Conservation (phyloP, 768 basidiomycete genomes). For the Trametes punicea region DNA sequence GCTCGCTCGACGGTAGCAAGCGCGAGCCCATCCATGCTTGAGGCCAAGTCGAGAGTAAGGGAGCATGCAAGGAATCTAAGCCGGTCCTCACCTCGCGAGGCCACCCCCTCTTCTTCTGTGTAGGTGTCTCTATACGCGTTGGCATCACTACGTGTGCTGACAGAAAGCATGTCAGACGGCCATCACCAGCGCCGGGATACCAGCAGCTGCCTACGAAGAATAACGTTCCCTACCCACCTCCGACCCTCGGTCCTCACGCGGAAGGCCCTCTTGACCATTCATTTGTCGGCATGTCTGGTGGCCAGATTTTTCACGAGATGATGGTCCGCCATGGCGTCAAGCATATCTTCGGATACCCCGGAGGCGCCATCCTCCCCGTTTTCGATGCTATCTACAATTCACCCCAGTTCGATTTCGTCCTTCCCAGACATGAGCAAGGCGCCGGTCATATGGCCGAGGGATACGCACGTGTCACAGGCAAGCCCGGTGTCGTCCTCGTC, state of each 20-base stretch:
- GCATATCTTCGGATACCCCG: conserved; percentile 97
- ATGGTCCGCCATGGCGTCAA: conserved; percentile 96
- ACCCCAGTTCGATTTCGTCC: conserved; percentile 89
- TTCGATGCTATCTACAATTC: conserved; percentile 99
- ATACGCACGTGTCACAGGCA: conserved; percentile 95
- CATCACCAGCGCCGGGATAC: conserved; percentile 55
- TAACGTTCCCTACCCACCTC: conserved; percentile 36
- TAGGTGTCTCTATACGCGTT: conserved; percentile 34
- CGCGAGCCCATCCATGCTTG: conserved; percentile 52
- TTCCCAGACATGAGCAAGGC: conserved; percentile 96
- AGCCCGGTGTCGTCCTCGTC: conserved; percentile 96
- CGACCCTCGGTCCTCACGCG: conserved; percentile 36
- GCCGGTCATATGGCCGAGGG: conserved; percentile 99
- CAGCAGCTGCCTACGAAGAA: conserved; percentile 46
- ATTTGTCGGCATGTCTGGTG: conserved; percentile 93
- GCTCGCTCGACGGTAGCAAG: conserved; percentile 47
- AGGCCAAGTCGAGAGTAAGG: conserved; percentile 77
- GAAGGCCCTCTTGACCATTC: conserved; percentile 66
- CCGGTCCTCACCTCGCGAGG: conserved; percentile 57
- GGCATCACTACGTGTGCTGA: conserved; percentile 4
- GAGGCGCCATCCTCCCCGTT: conserved; percentile 98
- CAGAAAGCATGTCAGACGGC: conserved; percentile 44
- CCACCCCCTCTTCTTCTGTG: conserved; percentile 60
- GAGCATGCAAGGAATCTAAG: conserved; percentile 77
- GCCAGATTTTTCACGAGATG: conserved; percentile 99